A percentile compares a stretch with the other conserved stretches of the same genome.
Evolutionary conservation across 139 green algal genomes (phyloP).

Genomic region (Volvox africanus): DNA sequence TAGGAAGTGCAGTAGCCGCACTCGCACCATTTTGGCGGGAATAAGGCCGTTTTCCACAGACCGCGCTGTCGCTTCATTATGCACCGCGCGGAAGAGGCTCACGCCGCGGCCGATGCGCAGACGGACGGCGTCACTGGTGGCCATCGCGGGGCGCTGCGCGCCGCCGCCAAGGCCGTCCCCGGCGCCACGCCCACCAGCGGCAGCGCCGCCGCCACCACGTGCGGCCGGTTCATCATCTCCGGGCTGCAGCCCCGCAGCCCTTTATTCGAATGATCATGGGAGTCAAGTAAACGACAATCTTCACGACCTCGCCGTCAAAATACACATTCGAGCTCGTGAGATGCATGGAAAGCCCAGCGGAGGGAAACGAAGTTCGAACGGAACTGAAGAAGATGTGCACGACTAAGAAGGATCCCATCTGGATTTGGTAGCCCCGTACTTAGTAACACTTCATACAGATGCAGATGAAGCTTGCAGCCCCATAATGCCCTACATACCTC

Average conservation of each 20-base stretch:
- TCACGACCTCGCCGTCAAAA: too few relatives aligned
- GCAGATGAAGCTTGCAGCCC: too few relatives aligned
- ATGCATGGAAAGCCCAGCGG: too few relatives aligned
- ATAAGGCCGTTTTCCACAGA: conserved; percentile 62
- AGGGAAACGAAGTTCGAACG: too few relatives aligned
- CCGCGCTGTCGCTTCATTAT: not conserved
- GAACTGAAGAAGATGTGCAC: too few relatives aligned
- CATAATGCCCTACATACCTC: not conserved
- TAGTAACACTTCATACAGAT: too few relatives aligned
- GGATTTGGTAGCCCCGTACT: too few relatives aligned
- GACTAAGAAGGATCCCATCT: too few relatives aligned
- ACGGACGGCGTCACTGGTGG: not conserved
- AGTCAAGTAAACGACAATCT: not conserved
- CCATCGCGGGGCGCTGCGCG: not conserved
- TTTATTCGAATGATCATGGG: not conserved
- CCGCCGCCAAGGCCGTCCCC: not conserved
- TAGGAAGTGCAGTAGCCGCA: conserved; percentile 63
- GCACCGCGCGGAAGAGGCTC: not conserved
- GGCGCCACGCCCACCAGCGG: not conserved
- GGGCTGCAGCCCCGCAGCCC: not conserved
- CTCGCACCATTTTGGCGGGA: conserved; percentile 57
- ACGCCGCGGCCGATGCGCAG: conserved; percentile 19
- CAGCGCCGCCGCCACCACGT: not conserved
- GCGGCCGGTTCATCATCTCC: not conserved
- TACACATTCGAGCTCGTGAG: too few relatives aligned